Percentiles rank a stretch among this genome's conserved stretches.
phyloP scores from a whole-genome alignment of 179 eudicot species.

The Gypsophila paniculata region DNA sequence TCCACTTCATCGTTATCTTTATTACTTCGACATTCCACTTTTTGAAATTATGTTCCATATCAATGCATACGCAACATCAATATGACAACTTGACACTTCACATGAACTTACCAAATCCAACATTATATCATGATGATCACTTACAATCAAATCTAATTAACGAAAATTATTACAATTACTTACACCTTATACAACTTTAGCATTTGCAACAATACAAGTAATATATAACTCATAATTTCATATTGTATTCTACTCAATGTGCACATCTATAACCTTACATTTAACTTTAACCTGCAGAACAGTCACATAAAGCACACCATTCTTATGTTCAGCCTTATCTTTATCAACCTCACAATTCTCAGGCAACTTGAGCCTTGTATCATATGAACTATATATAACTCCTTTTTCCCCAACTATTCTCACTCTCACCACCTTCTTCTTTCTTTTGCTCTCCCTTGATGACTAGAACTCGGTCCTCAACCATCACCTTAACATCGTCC shows the following conservation, averaged over 20 bases:
- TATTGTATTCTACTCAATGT: slow-evolving; percentile 31
- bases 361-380: slow-evolving; percentile 53
- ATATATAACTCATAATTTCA: too few relatives aligned
- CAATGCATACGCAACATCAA: too few relatives aligned
- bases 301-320: slow-evolving; percentile 59
- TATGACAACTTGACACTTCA: too few relatives aligned
- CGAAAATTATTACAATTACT: too few relatives aligned
- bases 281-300: slow-evolving; percentile 58
- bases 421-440: slow-evolving; percentile 30
- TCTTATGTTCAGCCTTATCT: slow-evolving; percentile 63
- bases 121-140: too few relatives aligned
- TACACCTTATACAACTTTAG: not conserved
- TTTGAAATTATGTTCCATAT: too few relatives aligned
- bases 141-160: too few relatives aligned
- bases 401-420: slow-evolving; percentile 30
- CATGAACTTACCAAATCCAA: too few relatives aligned
- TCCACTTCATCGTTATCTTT: not conserved
- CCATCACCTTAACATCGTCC: slow-evolving; percentile 64
- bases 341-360: slow-evolving; percentile 53
- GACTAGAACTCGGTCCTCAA: slow-evolving; percentile 55
- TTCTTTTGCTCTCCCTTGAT: slow-evolving; percentile 55
- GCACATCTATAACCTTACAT: slow-evolving; percentile 58
- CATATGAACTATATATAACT: slow-evolving; percentile 49
- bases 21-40: too few relatives aligned
- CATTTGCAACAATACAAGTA: not conserved